Evolutionary conservation across 1,284 basidiomycete genomes (phyloP), one percentile per base, ranked within the genome.

Genomic region (Apiotrichum montevideense): DNA sequence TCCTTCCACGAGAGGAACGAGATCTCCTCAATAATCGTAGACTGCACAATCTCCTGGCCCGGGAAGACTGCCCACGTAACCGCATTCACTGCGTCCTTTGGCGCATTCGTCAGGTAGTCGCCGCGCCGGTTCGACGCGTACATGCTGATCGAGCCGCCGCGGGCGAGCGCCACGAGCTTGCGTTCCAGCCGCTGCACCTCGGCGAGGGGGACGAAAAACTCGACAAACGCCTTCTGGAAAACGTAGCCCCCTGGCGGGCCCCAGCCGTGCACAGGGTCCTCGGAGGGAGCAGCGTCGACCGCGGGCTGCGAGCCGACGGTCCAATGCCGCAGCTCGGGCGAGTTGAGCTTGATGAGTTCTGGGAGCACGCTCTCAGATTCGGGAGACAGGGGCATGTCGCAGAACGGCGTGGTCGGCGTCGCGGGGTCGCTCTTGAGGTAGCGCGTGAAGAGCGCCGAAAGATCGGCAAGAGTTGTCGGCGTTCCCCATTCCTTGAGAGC

Each of bases 41-140:
- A 94, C 73, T 98, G 96, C 50, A 97, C 81, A 68, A 98, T 92
- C 80, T 98, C 96, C 76, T 96, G 94, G 44, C 90, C 91, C 15
- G 96, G 95, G 83, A 98, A 99, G 6, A 96, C 92, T 64, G 95
- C 96, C 96, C 95, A 99, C 0, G 96, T 99, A 47, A 99, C 96
- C 6, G 96, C 96, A 69, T 98, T 98, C 41, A 95, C 93, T 7
- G 92, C 90, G 39, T 95, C 90, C 1, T 87, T 87, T 61, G 87
- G 85, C 37, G 87, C 91, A 80, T 98, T 98, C 53, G 94, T 97
- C 55, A 85, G 82, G 66, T 98, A 82, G 71, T 98, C 94, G 48
- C 96, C 96, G 79, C 84, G 79, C 41, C 82, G 77, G 69, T 92
- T 90, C 10, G 84, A 87, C 1, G 95, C 93, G 73, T 93, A 92